Percentiles rank a stretch among this genome's conserved stretches.
Conservation (phyloP, 2,329 filamentous ascomycete species). For the Fusarium luffae region DNA sequence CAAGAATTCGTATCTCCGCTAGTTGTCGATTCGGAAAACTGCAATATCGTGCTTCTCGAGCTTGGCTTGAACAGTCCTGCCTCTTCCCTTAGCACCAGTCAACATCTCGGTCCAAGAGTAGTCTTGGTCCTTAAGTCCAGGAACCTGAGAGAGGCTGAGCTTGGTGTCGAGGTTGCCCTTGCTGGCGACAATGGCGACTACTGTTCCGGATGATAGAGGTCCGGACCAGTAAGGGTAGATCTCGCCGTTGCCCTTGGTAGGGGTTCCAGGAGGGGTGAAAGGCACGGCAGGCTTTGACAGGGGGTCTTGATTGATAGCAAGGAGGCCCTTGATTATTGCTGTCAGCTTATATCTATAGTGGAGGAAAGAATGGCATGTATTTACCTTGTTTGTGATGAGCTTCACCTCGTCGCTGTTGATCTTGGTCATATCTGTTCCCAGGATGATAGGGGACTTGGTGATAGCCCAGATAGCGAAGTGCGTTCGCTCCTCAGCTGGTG, state of each 20-base stretch:
- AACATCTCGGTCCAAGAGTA: slow-evolving; percentile 25
- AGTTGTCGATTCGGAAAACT: slow-evolving; percentile 17
- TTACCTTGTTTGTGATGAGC: slow-evolving; percentile 26
- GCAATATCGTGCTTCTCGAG: slow-evolving; percentile 20
- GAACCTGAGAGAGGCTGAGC: slow-evolving; percentile 23
- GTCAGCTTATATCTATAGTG: background rate
- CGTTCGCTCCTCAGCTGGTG: slow-evolving; percentile 19
- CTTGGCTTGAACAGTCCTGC: slow-evolving; percentile 15
- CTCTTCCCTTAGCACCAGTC: slow-evolving; percentile 21
- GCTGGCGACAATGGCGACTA: slow-evolving; percentile 22
- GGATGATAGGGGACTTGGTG: slow-evolving; percentile 25
- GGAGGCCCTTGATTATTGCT: slow-evolving; percentile 2
- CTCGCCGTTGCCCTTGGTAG: slow-evolving; percentile 11
- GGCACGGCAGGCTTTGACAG: slow-evolving; percentile 27
- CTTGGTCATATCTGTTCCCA: slow-evolving; percentile 25
- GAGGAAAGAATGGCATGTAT: fast-evolving
- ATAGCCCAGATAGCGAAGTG: slow-evolving; percentile 29
- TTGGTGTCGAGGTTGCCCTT: slow-evolving; percentile 13
- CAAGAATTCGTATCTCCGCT: background rate
- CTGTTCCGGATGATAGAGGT: slow-evolving; percentile 19
- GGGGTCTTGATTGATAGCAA: slow-evolving; percentile 20
- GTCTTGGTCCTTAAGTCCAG: slow-evolving; percentile 14
- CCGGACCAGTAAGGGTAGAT: slow-evolving; percentile 30
- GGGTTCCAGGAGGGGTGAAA: slow-evolving; percentile 18
- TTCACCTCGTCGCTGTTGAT: slow-evolving; percentile 10